phyloP scores from a whole-genome alignment of 2,329 filamentous ascomycete species.

The Botrytis squamosa region DNA sequence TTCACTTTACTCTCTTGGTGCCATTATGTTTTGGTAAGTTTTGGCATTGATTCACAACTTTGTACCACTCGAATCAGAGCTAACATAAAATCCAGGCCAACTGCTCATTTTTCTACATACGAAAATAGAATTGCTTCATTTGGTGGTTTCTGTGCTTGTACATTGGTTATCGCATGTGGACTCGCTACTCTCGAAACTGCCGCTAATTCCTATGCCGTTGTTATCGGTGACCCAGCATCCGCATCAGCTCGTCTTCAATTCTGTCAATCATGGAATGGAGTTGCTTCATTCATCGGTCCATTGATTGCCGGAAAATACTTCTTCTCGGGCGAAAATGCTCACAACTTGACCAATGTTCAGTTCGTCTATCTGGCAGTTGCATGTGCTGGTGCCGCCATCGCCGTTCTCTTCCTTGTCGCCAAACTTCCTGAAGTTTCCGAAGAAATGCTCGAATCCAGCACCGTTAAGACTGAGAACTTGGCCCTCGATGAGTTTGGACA shows the following conservation, averaged over 20 bases:
- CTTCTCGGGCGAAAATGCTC: constrained; percentile 55
- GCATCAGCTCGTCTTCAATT: constrained; percentile 72
- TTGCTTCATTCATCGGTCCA: constrained; percentile 71
- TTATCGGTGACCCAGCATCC: constrained; percentile 71
- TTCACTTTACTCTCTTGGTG: constrained; percentile 69
- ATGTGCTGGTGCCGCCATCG: constrained; percentile 67
- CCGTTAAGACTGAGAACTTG: constrained; percentile 37
- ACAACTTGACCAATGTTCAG: constrained; percentile 75
- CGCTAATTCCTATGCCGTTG: constrained; percentile 69
- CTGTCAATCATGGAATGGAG: constrained; percentile 72
- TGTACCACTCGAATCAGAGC: not conserved
- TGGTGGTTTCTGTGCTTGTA: constrained; percentile 73
- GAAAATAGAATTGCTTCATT: constrained; percentile 59
- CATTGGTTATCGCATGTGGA: constrained; percentile 73
- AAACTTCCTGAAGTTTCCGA: constrained; percentile 61
- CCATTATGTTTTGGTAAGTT: constrained; percentile 41
- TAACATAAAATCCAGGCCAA: constrained; percentile 70
- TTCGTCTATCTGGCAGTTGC: constrained; percentile 84
- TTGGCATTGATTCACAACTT: not conserved
- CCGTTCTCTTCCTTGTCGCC: constrained; percentile 65
- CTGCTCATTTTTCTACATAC: constrained; percentile 63
- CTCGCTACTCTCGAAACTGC: constrained; percentile 75
- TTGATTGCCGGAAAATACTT: constrained; percentile 74
- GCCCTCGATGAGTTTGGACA: constrained; percentile 60
- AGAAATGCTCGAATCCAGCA: constrained; percentile 34